A percentile compares a stretch with the other conserved stretches of the same genome.
Conservation (phyloP, 306 rosid species). For the Lathyrus aphaca region DNA sequence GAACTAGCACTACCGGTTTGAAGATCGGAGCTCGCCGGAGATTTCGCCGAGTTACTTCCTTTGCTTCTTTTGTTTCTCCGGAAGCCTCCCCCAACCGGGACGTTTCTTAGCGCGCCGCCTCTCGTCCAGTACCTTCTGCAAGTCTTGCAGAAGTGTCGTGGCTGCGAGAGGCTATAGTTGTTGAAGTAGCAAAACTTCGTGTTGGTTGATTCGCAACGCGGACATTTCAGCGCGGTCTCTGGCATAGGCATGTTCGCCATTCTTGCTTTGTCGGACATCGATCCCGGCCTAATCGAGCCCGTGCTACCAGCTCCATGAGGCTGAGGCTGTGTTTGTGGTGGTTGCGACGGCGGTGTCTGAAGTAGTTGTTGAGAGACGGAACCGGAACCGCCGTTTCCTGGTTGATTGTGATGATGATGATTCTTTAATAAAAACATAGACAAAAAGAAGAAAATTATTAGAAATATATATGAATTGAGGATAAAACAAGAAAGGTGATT, state of each 20-base stretch:
- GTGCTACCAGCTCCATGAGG: slow-evolving; percentile 47
- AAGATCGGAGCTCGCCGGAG: slow-evolving; percentile 54
- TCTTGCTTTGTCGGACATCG: slow-evolving; percentile 80
- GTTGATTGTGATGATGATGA: slow-evolving; percentile 40
- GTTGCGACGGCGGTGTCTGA: slow-evolving; percentile 39
- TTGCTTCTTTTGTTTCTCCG: slow-evolving; percentile 77
- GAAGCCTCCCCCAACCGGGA: slow-evolving; percentile 92
- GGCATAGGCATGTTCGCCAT: slow-evolving; percentile 81
- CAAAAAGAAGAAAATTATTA: background rate
- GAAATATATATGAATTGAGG: background rate
- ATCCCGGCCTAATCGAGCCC: slow-evolving; percentile 69
- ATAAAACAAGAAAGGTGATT: background rate
- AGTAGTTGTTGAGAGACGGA: slow-evolving; percentile 54
- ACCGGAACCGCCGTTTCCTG: slow-evolving; percentile 10
- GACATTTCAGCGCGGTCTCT: slow-evolving; percentile 69
- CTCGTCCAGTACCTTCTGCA: slow-evolving; percentile 93
- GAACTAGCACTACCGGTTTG: slow-evolving; percentile 60
- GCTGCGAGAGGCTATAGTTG: slow-evolving; percentile 89
- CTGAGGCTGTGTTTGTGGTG: slow-evolving; percentile 14
- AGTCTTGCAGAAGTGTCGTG: slow-evolving; percentile 92
- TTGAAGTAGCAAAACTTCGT: slow-evolving; percentile 90
- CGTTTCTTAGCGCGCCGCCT: slow-evolving; percentile 74
- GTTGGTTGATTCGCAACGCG: slow-evolving; percentile 82
- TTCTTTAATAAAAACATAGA: slow-evolving; percentile 37
- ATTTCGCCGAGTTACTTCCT: slow-evolving; percentile 56